phyloP scores from a whole-genome alignment of 164 flowering plant species.

The Berberis vulgaris region DNA sequence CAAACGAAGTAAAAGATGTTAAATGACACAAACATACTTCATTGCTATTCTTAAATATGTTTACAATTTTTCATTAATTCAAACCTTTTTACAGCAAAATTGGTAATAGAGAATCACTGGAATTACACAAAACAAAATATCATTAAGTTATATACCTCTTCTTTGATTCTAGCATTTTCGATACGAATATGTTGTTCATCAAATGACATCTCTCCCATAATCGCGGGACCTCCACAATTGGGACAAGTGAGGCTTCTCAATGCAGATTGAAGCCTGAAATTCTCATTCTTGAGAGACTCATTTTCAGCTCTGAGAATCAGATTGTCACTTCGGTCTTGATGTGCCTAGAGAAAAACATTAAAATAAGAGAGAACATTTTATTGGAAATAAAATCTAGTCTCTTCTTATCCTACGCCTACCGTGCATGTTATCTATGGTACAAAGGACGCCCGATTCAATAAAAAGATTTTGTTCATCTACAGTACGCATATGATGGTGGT shows the following conservation, averaged over 20 bases:
- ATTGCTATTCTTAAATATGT: no score
- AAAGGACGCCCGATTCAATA: no score
- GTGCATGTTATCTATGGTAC: no score
- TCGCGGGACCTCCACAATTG: slow-evolving; percentile 69
- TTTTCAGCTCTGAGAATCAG: slow-evolving; percentile 64
- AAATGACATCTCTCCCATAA: slow-evolving; percentile 55
- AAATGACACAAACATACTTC: no score
- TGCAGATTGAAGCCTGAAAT: slow-evolving; percentile 62
- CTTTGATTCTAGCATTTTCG: slow-evolving; percentile 86
- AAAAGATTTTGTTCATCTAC: no score
- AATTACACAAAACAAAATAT: no score
- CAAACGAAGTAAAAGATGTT: no score
- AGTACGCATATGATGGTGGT: no score
- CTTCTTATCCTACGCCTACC: not conserved
- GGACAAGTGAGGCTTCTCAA: slow-evolving; percentile 61
- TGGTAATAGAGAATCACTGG: no score
- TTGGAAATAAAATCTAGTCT: not conserved
- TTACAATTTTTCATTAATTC: no score
- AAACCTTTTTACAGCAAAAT: no score
- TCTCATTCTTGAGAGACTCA: slow-evolving; percentile 65
- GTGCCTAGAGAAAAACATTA: slow-evolving; percentile 34
- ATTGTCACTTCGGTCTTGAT: slow-evolving; percentile 83
- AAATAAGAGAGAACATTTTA: not conserved
- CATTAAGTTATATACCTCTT: slow-evolving; percentile 45
- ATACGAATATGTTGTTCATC: slow-evolving; percentile 82